Conservation (phyloP, 192 early-diverging fungal genomes). For the Coemansia aciculifera region DNA sequence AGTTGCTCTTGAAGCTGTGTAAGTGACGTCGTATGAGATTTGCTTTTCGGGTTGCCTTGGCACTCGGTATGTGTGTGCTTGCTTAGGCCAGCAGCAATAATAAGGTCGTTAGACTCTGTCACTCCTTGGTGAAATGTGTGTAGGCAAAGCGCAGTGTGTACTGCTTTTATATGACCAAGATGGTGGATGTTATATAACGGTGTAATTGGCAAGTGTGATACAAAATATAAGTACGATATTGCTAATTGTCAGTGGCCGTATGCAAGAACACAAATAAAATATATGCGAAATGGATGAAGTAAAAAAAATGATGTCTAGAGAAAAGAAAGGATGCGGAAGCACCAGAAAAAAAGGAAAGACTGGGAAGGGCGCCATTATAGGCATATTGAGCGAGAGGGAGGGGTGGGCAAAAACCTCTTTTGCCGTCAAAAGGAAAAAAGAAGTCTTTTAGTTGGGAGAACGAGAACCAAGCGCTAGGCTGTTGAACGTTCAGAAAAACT, state of each 20-base stretch:
- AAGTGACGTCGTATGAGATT: not conserved
- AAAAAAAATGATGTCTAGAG: constrained; percentile 11
- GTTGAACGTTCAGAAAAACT: not conserved
- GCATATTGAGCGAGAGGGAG: not conserved
- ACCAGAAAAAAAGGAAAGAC: not conserved
- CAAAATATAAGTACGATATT: not conserved
- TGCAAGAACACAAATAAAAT: not conserved
- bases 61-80: not conserved
- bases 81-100: not conserved
- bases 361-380: not conserved
- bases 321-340: constrained; percentile 10
- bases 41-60: not conserved
- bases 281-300: constrained; percentile 1
- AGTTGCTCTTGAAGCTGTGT: not conserved
- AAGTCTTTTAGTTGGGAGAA: constrained; percentile 14
- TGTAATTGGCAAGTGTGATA: not conserved
- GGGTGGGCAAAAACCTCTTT: not conserved
- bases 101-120: not conserved
- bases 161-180: not conserved
- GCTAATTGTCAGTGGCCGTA: not conserved
- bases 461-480: not conserved
- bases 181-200: not conserved
- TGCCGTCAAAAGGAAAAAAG: not conserved
- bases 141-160: not conserved
- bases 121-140: not conserved